Evolutionary conservation across 2,329 filamentous ascomycete species (phyloP), one percentile per base, ranked within the genome.

Genomic region (Trichocomaceae sp.): DNA sequence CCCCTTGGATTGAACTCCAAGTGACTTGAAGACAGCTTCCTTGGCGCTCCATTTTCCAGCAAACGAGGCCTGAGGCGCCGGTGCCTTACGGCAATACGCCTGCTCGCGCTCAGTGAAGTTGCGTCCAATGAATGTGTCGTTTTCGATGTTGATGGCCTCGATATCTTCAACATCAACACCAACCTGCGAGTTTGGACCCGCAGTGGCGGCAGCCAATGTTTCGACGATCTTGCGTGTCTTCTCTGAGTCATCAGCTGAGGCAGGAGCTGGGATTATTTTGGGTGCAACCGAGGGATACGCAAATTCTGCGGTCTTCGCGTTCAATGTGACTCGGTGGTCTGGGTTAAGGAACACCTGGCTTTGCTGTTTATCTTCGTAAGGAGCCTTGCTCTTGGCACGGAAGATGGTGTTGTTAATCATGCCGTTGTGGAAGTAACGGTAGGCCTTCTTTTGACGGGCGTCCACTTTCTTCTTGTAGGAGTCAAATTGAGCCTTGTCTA

Each of bases 371-470:
- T 96, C 90, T 46, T 84, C 85, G 77, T 97, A 99, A 45, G 93
- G 95, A 45, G 91, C 81, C 71, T 91, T 85, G 68, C 82, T 82
- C 84, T 99, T 99, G 72, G 95, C 91, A 59, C 95, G 90, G 75
- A 99, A 99, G 73, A 99, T 82, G 61, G 85, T 89, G 80, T 99
- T 97, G 81, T 95, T 96, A 81, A 97, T 91, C 72, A 99, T 81
- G 60, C 92, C 91, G 66, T 96, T 95, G 78, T 99, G 95, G 85
- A 95, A 96, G 83, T 89, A 97, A 61, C 93, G 84, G 81, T 99
- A 99, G 0, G 93, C 90, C 79, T 92, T 96, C 89, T 96, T 97
- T 75, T 99, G 95, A 60, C 93, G 84, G 39, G 90, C 85, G 67
- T 90, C 86, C 17, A 97, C 90, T 82, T 95, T 97, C 67, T 78